Evolutionary conservation across 768 basidiomycete genomes (phyloP), one percentile per base, ranked within the genome.

Genomic region (Boletus reticuloceps): DNA sequence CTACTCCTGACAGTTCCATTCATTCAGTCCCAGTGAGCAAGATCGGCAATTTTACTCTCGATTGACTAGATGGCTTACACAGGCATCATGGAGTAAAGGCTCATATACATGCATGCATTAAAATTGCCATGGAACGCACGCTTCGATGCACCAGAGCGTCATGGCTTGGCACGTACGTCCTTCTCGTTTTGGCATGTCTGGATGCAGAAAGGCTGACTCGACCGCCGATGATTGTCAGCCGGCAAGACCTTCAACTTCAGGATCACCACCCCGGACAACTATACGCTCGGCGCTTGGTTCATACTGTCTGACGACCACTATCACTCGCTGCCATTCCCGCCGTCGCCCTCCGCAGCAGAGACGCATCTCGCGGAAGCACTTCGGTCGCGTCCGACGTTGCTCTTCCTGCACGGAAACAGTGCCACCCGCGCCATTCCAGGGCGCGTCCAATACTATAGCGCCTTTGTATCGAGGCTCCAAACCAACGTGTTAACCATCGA

Each of bases 341-440:
- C 80, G 22, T 72, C 77, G 4, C 58, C 64, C 17, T 62, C 72
- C 32, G 71, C 69, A 0, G 66, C 74, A 17, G 69, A 76, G 16
- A 64, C 72, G 4, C 77, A 79, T 41, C 74, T 92, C 36, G 66
- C 77, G 16, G 59, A 73, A 19, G 87, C 91, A 2, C 70, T 94
- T 17, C 70, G 73, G 13, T 59, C 73, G 1, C 71, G 79, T 27
- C 92, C 92, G 0, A 94, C 89, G 0, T 75, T 96, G n/a, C 76
- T 98, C n/a, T 96, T 90, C 73, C 77, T 95, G 41, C 96, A 98
- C 59, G 96, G 96, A 11, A 96, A 96, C 58, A 88, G 86, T 1
- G 94, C 78, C 0, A 93, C 89, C 0, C 83, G 95, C 16, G 90
- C 90, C 0, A 76, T 82, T 7, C 58, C 73, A 1, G 79, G 77